These are phyloP conservation scores for Cinnamomum micranthum DNA, from an alignment of 164 flowering plant genomes.

Conservation along the genomic window DNA sequence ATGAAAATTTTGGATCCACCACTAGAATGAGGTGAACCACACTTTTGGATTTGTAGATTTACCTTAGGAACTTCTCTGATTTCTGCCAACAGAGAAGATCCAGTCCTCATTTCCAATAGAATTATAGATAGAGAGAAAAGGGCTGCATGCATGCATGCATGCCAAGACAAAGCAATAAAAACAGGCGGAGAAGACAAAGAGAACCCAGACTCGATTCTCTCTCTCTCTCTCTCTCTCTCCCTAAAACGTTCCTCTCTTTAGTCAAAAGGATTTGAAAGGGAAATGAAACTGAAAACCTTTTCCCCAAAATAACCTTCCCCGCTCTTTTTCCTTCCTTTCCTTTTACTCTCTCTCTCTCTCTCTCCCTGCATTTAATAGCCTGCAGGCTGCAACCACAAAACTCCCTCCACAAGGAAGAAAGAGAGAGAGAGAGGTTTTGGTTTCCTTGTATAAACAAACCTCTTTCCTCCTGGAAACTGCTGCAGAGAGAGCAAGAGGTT, in stretches of 20 bases:
- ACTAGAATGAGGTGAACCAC: too few relatives aligned
- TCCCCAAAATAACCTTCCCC: slow-evolving; percentile 15
- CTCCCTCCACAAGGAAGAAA: background rate
- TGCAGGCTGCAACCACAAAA: slow-evolving; percentile 3
- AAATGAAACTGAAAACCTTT: slow-evolving; percentile 23
- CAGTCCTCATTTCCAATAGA: background rate
- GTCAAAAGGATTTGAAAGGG: slow-evolving; percentile 25
- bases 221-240: too few relatives aligned
- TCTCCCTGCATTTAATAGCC: slow-evolving; percentile 16
- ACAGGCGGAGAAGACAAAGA: slow-evolving; percentile 20
- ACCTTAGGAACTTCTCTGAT: too few relatives aligned
- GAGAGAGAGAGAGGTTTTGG: too few relatives aligned
- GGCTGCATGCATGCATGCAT: slow-evolving; percentile 1
- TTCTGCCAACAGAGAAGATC: too few relatives aligned
- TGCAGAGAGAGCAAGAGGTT: background rate
- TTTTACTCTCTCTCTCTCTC: background rate
- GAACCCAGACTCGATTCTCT: background rate
- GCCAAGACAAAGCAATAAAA: slow-evolving; percentile 14
- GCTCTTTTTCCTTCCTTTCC: background rate
- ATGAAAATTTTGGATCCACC: too few relatives aligned
- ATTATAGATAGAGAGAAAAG: background rate
- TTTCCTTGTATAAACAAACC: too few relatives aligned
- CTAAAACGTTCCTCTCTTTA: background rate
- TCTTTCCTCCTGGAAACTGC: background rate
- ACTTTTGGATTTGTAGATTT: too few relatives aligned